phyloP scores from a whole-genome alignment of 2,329 filamentous ascomycete genomes.

The Exophiala phaeomuriformis region DNA sequence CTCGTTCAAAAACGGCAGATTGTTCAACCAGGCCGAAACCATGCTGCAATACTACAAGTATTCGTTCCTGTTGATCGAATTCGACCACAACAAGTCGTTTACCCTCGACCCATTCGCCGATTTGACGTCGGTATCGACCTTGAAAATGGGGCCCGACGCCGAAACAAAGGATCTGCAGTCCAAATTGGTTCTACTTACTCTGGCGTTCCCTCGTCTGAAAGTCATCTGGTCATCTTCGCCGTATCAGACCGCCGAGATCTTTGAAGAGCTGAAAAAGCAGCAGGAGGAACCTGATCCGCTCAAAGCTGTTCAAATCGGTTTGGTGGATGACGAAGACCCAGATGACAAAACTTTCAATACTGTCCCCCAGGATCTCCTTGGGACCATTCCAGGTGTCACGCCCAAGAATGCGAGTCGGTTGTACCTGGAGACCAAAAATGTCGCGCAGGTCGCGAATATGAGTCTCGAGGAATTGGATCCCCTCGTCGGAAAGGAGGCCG shows the following conservation, averaged over 20 bases:
- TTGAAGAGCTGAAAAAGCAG: constrained; percentile 83
- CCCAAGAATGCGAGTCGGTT: constrained; percentile 68
- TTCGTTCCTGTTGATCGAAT: constrained; percentile 91
- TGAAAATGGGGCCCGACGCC: constrained; percentile 52
- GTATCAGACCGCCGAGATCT: constrained; percentile 96
- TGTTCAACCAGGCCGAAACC: constrained; percentile 85
- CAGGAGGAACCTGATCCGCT: constrained; percentile 86
- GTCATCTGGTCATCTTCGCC: constrained; percentile 92
- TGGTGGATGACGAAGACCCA: constrained; percentile 52
- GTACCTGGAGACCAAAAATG: constrained; percentile 63
- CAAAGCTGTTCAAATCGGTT: constrained; percentile 71
- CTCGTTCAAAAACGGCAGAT: constrained; percentile 82
- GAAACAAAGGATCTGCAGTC: constrained; percentile 73
- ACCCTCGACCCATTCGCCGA: constrained; percentile 68
- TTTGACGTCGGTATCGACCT: constrained; percentile 56
- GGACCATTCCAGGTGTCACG: constrained; percentile 74
- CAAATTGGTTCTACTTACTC: constrained; percentile 83
- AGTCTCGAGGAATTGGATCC: constrained; percentile 62
- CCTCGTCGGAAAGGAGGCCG: constrained; percentile 70
- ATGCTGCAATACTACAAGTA: constrained; percentile 91
- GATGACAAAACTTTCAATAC: constrained; percentile 68
- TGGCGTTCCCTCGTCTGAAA: constrained; percentile 81
- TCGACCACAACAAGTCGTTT: constrained; percentile 95
- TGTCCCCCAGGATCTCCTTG: constrained; percentile 84
- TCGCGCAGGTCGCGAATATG: constrained; percentile 82